Evolutionary conservation across 2,329 filamentous ascomycete species (phyloP).

Genomic region (Pseudodiploospora longispora): DNA sequence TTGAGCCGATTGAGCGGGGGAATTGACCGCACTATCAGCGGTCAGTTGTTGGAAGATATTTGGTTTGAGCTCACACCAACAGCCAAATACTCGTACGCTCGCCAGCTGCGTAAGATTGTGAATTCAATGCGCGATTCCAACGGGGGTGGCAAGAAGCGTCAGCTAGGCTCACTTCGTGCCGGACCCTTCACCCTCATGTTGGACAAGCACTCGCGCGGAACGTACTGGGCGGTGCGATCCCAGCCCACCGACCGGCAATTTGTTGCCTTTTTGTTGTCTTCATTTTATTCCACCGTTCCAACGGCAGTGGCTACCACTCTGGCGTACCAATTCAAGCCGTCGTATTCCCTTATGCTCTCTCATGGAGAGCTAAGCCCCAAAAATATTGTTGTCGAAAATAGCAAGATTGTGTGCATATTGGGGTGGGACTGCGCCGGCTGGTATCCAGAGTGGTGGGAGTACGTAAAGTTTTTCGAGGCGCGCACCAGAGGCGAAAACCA

Average conservation of each 20-base stretch:
- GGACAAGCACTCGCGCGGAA: constrained; percentile 19
- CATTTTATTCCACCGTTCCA: constrained; percentile 18
- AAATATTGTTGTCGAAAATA: constrained; percentile 21
- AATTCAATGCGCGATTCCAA: constrained; percentile 12
- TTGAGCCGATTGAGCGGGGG: not conserved
- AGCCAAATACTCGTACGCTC: constrained; percentile 16
- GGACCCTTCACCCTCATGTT: constrained; percentile 16
- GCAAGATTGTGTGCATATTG: constrained; percentile 16
- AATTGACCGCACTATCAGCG: constrained; percentile 10
- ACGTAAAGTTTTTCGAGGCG: constrained; percentile 26
- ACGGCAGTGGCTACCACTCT: constrained; percentile 14
- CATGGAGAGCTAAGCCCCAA: constrained; percentile 19
- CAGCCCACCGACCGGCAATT: constrained; percentile 12
- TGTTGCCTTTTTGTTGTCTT: constrained; percentile 18
- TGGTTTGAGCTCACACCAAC: constrained; percentile 16
- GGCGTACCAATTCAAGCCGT: constrained; percentile 10
- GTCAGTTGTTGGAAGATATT: constrained; percentile 20
- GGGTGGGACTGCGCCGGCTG: constrained; percentile 24
- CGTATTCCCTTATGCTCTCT: constrained; percentile 13
- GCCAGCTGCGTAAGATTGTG: constrained; percentile 20
- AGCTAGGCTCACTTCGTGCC: constrained; percentile 13
- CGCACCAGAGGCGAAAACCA: constrained; percentile 16
- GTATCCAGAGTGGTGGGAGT: constrained; percentile 28
- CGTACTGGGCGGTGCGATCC: constrained; percentile 20
- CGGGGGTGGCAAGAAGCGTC: not conserved